Base-by-base conservation (phyloP, 2,329 filamentous ascomycete species). In the Paecilomyces niveus region DNA sequence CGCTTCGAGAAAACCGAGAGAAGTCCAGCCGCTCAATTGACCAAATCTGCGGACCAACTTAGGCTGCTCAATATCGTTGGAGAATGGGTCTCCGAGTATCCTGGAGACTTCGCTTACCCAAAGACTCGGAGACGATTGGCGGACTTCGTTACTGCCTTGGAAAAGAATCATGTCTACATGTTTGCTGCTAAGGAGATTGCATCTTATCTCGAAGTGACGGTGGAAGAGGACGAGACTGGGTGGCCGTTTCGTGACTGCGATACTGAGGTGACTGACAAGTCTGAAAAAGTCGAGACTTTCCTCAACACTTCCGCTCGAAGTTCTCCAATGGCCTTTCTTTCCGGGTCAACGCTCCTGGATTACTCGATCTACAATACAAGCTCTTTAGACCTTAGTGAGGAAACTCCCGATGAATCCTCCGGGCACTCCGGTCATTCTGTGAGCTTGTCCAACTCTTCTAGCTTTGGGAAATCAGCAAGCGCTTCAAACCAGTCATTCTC, bases 51-150 rank as follows among this genome's bases (percentile, higher is more conserved):
- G 7, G 86, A 87, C 4, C 93, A 97, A 70, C 81, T 96, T 57
- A 86, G 92, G 55, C 89, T 93, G 61, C 86, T 96, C 45, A 87
- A 89, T 64, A 86, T 94, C 6, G 79, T 97, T 59, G 90, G 91
- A 4, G 89, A 90, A 71, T 99, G 94, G 94, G 88, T 96, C 1
- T 86, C 88, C 15, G 80, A 87, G 51, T 97, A 97, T 72, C 92
- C 94, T 0, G 93, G 92, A 15, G 94, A 99, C 73, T 96, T 97
- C 78, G 92, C 92, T 1, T 86, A 89, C 61, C 83, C 88, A 1
- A 82, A 82, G 22, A 95, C 91, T 1, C 85, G 87, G 63, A 85
- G 83, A 63, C 85, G 84, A 32, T 78, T 97, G 45, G 84, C 88
- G 54, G 85, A 86, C 24, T 94, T 99, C 67, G 87, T 96, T 35